Evolutionary conservation across 306 rosid genomes (phyloP).

Genomic region (Inga laurina): DNA sequence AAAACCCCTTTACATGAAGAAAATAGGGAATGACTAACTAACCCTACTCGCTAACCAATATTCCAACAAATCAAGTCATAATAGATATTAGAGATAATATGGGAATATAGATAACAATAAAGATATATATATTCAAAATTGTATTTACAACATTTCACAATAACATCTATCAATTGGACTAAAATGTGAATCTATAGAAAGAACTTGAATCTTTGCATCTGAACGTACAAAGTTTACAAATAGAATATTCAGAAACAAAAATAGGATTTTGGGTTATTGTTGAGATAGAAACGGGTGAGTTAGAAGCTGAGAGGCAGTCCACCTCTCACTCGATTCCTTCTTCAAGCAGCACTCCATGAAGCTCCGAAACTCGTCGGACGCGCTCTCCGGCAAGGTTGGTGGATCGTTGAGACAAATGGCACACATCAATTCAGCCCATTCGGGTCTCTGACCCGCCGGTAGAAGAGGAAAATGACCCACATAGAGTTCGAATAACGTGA

Average conservation of each 20-base stretch:
- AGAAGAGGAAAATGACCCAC: conserved; percentile 82
- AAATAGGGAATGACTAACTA: too few species aligned
- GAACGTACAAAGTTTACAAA: neutral
- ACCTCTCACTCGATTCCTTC: conserved; percentile 78
- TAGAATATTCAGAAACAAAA: neutral
- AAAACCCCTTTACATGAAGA: too few species aligned
- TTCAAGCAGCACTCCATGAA: conserved; percentile 75
- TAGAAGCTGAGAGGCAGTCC: conserved; percentile 68
- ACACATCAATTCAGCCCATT: conserved; percentile 82
- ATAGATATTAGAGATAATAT: too few species aligned
- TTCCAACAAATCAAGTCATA: too few species aligned
- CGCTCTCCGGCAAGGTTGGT: conserved; percentile 56
- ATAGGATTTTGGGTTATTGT: conserved; percentile 18
- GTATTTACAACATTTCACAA: too few species aligned
- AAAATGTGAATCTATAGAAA: neutral
- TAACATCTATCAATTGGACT: neutral
- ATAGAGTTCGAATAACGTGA: conserved; percentile 78
- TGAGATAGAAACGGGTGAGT: conserved; percentile 68
- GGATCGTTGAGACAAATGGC: conserved; percentile 87
- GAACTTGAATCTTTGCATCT: neutral
- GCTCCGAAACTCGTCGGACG: conserved; percentile 56
- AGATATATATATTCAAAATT: too few species aligned
- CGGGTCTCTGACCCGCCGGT: conserved; percentile 75
- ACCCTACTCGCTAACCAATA: too few species aligned
- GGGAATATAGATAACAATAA: too few species aligned